A percentile compares a stretch with the other conserved stretches of the same genome.
Conservation (phyloP, 75 land plant species). For the Cryptomeria japonica region DNA sequence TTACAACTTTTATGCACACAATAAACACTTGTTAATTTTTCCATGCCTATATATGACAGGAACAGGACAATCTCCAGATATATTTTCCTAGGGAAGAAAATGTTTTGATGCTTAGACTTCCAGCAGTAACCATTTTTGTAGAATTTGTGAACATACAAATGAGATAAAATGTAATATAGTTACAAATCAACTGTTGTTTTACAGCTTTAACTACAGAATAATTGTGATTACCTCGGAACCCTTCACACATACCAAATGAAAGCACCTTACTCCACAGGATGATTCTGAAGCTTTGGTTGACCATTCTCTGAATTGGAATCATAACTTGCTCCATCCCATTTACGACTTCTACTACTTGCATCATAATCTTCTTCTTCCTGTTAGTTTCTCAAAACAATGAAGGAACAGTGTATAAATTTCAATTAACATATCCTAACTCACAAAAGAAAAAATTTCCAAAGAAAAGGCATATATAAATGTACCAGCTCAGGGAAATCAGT, state of each 20-base stretch:
- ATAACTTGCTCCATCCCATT: not conserved
- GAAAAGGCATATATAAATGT: not conserved
- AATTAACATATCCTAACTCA: not conserved
- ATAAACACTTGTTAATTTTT: not conserved
- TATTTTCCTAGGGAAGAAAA: not conserved
- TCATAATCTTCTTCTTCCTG: conserved; percentile 12
- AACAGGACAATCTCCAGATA: not conserved
- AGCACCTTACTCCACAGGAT: not conserved
- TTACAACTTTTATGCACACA: not conserved
- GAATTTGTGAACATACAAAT: not conserved
- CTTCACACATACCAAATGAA: not conserved
- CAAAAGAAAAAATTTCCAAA: not conserved
- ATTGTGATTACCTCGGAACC: not conserved
- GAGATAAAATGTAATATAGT: not conserved
- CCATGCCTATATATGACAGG: not conserved
- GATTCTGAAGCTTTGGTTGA: not conserved
- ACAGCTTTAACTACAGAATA: not conserved
- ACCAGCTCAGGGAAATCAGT: conserved; percentile 1
- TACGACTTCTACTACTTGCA: not conserved
- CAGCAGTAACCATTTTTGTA: not conserved
- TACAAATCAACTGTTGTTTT: not conserved
- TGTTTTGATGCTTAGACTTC: not conserved
- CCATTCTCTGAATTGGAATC: not conserved
- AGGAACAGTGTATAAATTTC: not conserved
- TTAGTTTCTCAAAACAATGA: not conserved